These are phyloP conservation scores for Glycine latifolia DNA, from an alignment of 306 rosid species.

Conservation along the genomic window DNA sequence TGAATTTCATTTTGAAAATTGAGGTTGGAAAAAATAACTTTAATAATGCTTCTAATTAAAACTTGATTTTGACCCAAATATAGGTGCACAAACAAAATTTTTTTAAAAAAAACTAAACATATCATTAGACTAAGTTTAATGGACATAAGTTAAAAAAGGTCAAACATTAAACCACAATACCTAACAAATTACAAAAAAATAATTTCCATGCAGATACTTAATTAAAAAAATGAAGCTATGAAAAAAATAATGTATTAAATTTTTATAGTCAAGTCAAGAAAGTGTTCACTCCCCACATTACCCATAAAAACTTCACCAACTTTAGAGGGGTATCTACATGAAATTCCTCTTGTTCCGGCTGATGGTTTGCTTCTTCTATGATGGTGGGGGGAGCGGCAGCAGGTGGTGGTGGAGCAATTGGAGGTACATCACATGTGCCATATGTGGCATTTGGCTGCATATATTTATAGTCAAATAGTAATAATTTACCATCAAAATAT, in stretches of 20 bases:
- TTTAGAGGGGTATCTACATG: constrained; percentile 38
- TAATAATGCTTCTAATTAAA: not conserved
- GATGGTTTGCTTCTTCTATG: not conserved
- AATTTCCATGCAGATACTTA: not conserved
- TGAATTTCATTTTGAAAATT: not conserved
- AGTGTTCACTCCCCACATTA: constrained; percentile 44
- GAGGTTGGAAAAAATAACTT: not conserved
- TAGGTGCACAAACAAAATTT: too few species aligned
- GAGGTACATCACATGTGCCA: constrained; percentile 73
- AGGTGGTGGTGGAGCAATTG: constrained; percentile 76
- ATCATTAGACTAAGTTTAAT: not conserved
- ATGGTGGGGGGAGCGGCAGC: constrained; percentile 48
- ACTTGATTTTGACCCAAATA: too few species aligned
- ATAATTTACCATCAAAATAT: not conserved
- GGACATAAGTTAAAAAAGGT: not conserved
- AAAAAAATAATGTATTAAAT: not conserved
- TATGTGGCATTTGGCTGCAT: constrained; percentile 60
- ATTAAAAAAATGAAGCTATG: constrained; percentile 29
- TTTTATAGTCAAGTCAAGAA: constrained; percentile 36
- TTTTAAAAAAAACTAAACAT: not conserved
- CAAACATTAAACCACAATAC: not conserved
- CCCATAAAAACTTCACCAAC: constrained; percentile 52
- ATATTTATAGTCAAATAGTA: constrained; percentile 21
- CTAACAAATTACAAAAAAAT: not conserved
- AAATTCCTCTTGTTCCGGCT: not conserved